phyloP scores from a whole-genome alignment of 2,329 filamentous ascomycete species.

The Penicillium griseofulvum region DNA sequence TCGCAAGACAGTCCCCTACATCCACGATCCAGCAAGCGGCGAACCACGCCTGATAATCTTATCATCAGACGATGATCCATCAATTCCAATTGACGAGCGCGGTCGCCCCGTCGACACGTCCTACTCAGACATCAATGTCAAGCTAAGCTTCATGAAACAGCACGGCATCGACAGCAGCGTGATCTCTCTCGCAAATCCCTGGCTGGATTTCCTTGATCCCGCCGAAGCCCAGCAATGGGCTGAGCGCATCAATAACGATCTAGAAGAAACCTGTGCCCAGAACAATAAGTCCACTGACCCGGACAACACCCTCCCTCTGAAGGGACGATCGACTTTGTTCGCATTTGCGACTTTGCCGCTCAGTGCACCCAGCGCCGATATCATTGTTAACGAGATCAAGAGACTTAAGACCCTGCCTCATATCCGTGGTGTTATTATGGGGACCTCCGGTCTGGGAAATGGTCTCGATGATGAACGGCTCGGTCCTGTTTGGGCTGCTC shows the following conservation, averaged over 20 bases:
- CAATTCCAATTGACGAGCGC: slow-evolving; percentile 47
- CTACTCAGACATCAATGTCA: slow-evolving; percentile 76
- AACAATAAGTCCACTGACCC: slow-evolving; percentile 29
- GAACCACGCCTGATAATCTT: slow-evolving; percentile 47
- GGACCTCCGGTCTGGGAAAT: slow-evolving; percentile 74
- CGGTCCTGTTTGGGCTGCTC: slow-evolving; percentile 67
- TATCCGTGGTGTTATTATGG: slow-evolving; percentile 83
- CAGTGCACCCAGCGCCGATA: slow-evolving; percentile 61
- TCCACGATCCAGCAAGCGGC: slow-evolving; percentile 39
- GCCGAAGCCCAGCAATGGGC: slow-evolving; percentile 64
- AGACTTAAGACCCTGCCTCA: slow-evolving; percentile 61
- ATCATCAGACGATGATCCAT: slow-evolving; percentile 45
- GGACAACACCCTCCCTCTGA: slow-evolving; percentile 15
- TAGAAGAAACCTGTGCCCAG: slow-evolving; percentile 67
- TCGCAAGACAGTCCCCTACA: slow-evolving; percentile 48
- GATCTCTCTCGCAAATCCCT: slow-evolving; percentile 87
- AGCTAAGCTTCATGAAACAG: slow-evolving; percentile 82
- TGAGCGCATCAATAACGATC: slow-evolving; percentile 70
- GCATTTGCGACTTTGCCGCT: slow-evolving; percentile 82
- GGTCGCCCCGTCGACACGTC: slow-evolving; percentile 80
- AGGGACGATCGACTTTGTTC: slow-evolving; percentile 66
- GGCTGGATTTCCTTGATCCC: slow-evolving; percentile 77
- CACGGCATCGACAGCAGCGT: slow-evolving; percentile 81
- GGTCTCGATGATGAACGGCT: slow-evolving; percentile 76
- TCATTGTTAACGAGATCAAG: slow-evolving; percentile 62